These are phyloP conservation scores for Symbiodinium natans DNA, from an alignment of 73 alveolate species.

Conservation along the genomic window DNA sequence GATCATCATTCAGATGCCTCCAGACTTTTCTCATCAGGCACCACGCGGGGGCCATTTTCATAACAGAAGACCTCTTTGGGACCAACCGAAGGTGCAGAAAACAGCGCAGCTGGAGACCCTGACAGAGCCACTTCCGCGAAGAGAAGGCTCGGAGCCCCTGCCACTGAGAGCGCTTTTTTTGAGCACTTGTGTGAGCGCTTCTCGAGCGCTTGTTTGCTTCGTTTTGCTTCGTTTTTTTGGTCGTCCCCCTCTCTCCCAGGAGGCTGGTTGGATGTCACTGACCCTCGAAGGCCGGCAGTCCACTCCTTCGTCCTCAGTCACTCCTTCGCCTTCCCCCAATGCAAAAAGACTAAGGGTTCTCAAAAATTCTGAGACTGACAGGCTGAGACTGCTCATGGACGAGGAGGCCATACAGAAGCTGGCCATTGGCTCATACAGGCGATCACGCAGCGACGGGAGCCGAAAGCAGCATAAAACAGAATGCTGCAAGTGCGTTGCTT, in stretches of 20 bases:
- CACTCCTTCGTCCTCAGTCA: too few species aligned
- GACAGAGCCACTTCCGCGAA: slow-evolving; percentile 66
- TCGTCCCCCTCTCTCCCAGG: not conserved
- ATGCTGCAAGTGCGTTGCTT: too few species aligned
- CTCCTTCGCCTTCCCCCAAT: too few species aligned
- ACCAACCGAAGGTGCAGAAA: slow-evolving; percentile 44
- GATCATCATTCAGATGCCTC: slow-evolving; percentile 87
- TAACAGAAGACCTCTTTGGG: not conserved
- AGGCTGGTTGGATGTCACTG: slow-evolving; percentile 85
- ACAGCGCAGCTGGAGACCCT: slow-evolving; percentile 92
- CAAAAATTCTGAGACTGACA: not conserved
- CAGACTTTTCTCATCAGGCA: slow-evolving; percentile 85
- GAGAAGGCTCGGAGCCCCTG: slow-evolving; percentile 8
- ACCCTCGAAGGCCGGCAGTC: slow-evolving; percentile 33
- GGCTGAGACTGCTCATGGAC: slow-evolving; percentile 84
- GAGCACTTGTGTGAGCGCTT: too few species aligned
- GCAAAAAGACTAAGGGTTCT: not conserved
- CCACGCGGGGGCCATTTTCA: not conserved
- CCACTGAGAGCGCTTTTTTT: not conserved
- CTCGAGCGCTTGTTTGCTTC: too few species aligned
- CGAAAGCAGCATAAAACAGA: too few species aligned
- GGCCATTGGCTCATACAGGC: slow-evolving; percentile 79
- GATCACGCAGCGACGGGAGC: too few species aligned
- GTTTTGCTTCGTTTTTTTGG: not conserved
- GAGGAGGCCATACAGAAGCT: slow-evolving; percentile 63